A percentile compares a stretch with the other conserved stretches of the same genome.
phyloP scores from a whole-genome alignment of 768 basidiomycete species.

The Suillus ampliporus region DNA sequence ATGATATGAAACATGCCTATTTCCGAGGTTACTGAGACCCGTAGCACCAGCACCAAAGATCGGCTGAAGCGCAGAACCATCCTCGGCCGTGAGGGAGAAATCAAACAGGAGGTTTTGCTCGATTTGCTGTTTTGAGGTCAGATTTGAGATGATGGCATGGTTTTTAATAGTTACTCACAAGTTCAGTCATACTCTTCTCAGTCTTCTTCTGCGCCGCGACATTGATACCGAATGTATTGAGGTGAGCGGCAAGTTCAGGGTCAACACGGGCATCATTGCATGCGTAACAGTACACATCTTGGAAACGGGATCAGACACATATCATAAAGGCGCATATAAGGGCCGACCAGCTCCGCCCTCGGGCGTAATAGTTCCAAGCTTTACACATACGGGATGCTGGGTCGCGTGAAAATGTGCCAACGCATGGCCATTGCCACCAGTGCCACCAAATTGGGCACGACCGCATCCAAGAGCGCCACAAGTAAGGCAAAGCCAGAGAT shows the following conservation, averaged over 20 bases:
- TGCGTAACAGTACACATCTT: slow-evolving; percentile 92
- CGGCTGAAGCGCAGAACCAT: slow-evolving; percentile 87
- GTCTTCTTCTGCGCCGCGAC: slow-evolving; percentile 85
- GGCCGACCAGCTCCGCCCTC: slow-evolving; percentile 86
- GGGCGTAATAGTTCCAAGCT: slow-evolving; percentile 95
- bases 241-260: slow-evolving; percentile 73
- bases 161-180: slow-evolving; percentile 53
- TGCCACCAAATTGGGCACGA: slow-evolving; percentile 79
- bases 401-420: slow-evolving; percentile 76
- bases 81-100: slow-evolving; percentile 86
- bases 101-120: slow-evolving; percentile 96
- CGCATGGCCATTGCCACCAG: slow-evolving; percentile 90
- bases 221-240: slow-evolving; percentile 86
- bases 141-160: neutral
- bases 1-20: slow-evolving; percentile 57
- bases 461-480: slow-evolving; percentile 94
- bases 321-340: neutral
- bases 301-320: neutral
- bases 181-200: slow-evolving; percentile 95
- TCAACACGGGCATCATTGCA: slow-evolving; percentile 88
- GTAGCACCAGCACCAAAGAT: slow-evolving; percentile 90
- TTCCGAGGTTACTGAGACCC: slow-evolving; percentile 90
- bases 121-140: slow-evolving; percentile 67
- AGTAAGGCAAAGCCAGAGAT: slow-evolving; percentile 93
- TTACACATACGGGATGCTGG: slow-evolving; percentile 84